Evolutionary conservation across 2,329 filamentous ascomycete genomes (phyloP).

Genomic region (Aspergillus flavus): DNA sequence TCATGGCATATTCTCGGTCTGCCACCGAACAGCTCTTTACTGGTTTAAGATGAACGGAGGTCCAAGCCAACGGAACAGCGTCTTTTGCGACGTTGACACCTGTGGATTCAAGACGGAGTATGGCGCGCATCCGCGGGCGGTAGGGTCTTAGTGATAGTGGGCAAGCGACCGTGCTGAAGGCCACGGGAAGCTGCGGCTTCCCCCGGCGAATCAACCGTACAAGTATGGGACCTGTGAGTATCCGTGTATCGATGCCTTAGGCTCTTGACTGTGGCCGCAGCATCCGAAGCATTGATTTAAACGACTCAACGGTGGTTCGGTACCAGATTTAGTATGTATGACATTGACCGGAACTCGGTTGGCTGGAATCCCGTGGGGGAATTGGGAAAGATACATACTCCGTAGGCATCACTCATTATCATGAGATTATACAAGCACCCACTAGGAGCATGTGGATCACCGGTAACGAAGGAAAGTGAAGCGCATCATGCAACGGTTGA

Average conservation of each 20-base stretch:
- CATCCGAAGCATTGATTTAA: background rate
- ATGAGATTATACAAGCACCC: background rate
- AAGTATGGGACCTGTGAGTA: background rate
- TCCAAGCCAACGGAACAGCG: constrained; percentile 9
- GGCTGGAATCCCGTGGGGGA: too few relatives aligned
- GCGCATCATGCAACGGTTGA: constrained; percentile 19
- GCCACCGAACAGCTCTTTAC: constrained; percentile 1
- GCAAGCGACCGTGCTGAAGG: constrained; percentile 12
- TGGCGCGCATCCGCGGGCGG: constrained; percentile 30
- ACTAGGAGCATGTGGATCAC: constrained; percentile 12
- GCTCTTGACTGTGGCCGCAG: background rate
- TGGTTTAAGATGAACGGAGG: constrained; percentile 1
- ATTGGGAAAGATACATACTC: background rate
- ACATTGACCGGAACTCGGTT: background rate
- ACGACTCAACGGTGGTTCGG: background rate
- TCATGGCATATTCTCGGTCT: constrained; percentile 8
- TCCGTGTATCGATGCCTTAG: background rate
- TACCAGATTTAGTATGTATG: background rate
- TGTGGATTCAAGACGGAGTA: constrained; percentile 21
- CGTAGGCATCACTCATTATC: background rate
- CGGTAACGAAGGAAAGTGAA: background rate
- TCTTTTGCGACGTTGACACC: constrained; percentile 10
- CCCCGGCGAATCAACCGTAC: constrained; percentile 15
- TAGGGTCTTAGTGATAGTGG: constrained; percentile 6
- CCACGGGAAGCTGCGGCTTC: constrained; percentile 9